A percentile compares a stretch with the other conserved stretches of the same genome.
These are phyloP conservation scores for Sphaerobolus stellatus DNA, from an alignment of 1,284 basidiomycete species.

Conservation along the genomic window DNA sequence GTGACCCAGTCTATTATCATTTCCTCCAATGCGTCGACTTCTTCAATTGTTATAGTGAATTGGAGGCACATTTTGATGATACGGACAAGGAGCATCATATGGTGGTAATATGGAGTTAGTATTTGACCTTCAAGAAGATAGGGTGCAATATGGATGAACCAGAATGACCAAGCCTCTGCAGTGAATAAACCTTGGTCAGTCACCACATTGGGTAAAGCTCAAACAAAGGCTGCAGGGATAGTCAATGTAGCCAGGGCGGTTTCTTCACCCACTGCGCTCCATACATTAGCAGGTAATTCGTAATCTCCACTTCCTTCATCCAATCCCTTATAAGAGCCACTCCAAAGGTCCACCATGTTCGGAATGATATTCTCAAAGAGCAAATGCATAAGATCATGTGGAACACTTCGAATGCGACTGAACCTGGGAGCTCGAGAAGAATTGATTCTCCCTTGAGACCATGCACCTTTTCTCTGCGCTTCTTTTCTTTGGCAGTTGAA, in stretches of 20 bases:
- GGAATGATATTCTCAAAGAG: constrained; percentile 26
- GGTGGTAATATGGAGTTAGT: constrained; percentile 26
- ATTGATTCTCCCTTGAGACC: constrained; percentile 25
- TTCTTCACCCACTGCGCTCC: constrained; percentile 29
- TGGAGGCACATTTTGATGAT: constrained; percentile 41
- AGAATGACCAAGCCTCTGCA: constrained; percentile 37
- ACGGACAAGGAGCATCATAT: constrained; percentile 21
- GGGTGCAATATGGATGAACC: constrained; percentile 33
- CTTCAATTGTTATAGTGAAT: constrained; percentile 32
- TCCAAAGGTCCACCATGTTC: constrained; percentile 31
- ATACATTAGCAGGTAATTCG: constrained; percentile 18
- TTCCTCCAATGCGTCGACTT: constrained; percentile 22
- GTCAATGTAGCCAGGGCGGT: constrained; percentile 20
- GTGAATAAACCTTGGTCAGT: constrained; percentile 24
- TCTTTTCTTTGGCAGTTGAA: constrained; percentile 14
- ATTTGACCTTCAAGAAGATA: constrained; percentile 26
- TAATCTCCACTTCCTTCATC: constrained; percentile 20
- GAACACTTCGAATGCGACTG: constrained; percentile 14
- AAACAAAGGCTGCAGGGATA: constrained; percentile 33
- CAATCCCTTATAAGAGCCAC: constrained; percentile 31
- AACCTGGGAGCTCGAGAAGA: constrained; percentile 21
- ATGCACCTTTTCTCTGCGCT: constrained; percentile 21
- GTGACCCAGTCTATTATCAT: constrained; percentile 26
- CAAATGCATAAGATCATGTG: constrained; percentile 35
- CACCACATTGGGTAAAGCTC: constrained; percentile 27